Evolutionary conservation across 805 yeast species (phyloP).

Genomic region (Teunomyces lycoperdinae): DNA sequence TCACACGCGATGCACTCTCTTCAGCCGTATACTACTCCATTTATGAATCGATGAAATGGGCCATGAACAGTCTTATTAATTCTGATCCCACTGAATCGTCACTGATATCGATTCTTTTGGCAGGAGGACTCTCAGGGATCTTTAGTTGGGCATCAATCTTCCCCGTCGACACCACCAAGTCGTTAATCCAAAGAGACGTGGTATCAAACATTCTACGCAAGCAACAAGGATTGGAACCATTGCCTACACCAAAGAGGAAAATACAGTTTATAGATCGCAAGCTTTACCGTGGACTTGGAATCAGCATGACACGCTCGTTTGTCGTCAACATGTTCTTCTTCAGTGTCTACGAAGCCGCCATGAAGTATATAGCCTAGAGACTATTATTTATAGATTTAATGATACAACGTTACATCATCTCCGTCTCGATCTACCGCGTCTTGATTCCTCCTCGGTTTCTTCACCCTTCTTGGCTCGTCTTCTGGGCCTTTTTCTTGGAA

Average conservation of each 20-base stretch:
- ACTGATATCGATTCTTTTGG: slow-evolving; percentile 38
- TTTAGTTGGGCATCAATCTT: slow-evolving; percentile 72
- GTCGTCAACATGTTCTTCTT: slow-evolving; percentile 75
- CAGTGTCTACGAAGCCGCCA: slow-evolving; percentile 63
- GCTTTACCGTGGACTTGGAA: slow-evolving; percentile 59
- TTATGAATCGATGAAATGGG: slow-evolving; percentile 69
- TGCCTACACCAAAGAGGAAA: slow-evolving; percentile 30
- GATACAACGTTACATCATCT: neutral
- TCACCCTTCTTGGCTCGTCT: slow-evolving; percentile 5
- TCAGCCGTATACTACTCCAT: slow-evolving; percentile 71
- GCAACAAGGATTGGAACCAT: slow-evolving; percentile 44
- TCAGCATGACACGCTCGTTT: slow-evolving; percentile 68
- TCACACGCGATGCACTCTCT: slow-evolving; percentile 66
- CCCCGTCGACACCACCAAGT: slow-evolving; percentile 79
- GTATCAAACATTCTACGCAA: slow-evolving; percentile 62
- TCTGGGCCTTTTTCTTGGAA: slow-evolving; percentile 6
- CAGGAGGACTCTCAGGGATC: slow-evolving; percentile 81
- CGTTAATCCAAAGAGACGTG: slow-evolving; percentile 70
- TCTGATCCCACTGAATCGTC: slow-evolving; percentile 24
- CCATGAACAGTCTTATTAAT: slow-evolving; percentile 32
- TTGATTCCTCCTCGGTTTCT: neutral
- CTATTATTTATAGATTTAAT: neutral
- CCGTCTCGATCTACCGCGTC: neutral
- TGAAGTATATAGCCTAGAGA: slow-evolving; percentile 45
- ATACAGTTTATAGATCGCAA: slow-evolving; percentile 36